These are phyloP conservation scores for Pestalotiopsis sp. DNA, from an alignment of 2,329 filamentous ascomycete species.

Conservation along the genomic window DNA sequence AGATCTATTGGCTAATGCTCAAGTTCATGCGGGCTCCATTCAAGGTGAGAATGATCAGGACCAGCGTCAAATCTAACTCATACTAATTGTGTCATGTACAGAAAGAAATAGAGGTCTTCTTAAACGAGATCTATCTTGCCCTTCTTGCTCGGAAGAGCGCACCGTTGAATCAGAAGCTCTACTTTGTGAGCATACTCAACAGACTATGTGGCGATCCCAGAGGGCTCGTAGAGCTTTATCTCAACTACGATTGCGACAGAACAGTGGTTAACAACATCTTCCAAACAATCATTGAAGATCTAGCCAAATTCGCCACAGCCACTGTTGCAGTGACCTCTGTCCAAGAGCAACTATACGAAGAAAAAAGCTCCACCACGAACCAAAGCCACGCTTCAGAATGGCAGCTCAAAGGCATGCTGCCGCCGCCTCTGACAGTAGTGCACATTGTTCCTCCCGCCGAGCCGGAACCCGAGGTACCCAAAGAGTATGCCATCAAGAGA, in stretches of 20 bases:
- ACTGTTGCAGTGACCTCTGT: slow-evolving; percentile 72
- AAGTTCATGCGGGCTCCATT: slow-evolving; percentile 91
- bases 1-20: slow-evolving; percentile 97
- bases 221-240: slow-evolving; percentile 89
- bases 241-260: slow-evolving; percentile 97
- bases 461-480: slow-evolving; percentile 70
- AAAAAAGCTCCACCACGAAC: slow-evolving; percentile 65
- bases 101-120: slow-evolving; percentile 97
- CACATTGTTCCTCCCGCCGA: slow-evolving; percentile 65
- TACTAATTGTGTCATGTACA: slow-evolving; percentile 36
- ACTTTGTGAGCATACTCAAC: slow-evolving; percentile 83
- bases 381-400: slow-evolving; percentile 64
- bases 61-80: not conserved
- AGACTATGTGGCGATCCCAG: slow-evolving; percentile 82
- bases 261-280: slow-evolving; percentile 98
- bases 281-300: slow-evolving; percentile 89
- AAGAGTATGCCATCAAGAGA: slow-evolving; percentile 89
- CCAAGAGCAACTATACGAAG: slow-evolving; percentile 86
- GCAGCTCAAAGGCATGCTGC: slow-evolving; percentile 82
- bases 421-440: slow-evolving; percentile 80
- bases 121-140: slow-evolving; percentile 95
- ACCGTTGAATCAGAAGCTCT: slow-evolving; percentile 86
- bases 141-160: slow-evolving; percentile 87
- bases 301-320: slow-evolving; percentile 82
- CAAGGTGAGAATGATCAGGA: slow-evolving; percentile 61